Evolutionary conservation across 1,284 basidiomycete species (phyloP), one percentile per base, ranked within the genome.

Genomic region (Microbotryum scabiosae): DNA sequence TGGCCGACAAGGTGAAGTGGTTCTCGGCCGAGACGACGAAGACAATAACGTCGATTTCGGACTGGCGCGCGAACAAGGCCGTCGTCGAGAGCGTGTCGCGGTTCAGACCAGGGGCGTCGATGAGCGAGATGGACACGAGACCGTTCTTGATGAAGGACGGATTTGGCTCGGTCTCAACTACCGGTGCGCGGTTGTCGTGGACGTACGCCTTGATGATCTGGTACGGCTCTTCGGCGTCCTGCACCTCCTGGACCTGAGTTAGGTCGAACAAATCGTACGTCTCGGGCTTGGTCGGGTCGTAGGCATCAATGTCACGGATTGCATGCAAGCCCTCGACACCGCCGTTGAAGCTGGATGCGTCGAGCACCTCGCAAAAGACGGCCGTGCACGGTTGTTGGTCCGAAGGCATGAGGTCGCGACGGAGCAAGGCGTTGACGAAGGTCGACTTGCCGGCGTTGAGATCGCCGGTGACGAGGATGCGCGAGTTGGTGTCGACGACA

Each of bases 341-440:
- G 30, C 79, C 75, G 63, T 77, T 77, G 72, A 90, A 90, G 72
- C 92, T 90, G 44, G 84, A 80, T 0, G 90, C 91, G 72, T 96
- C 92, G 67, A 93, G 88, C 1, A 98, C 92, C 77, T 98, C 93
- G 76, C 92, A 96, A 75, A 98, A 98, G 44, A 93, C 85, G 25
- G 91, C 92, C 0, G 96, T 99, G 76, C 93, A 90, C 4, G 96
- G 96, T 74, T 98, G 96, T 75, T 99, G 92, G 75, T 99, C 96
- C 62, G 92, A 86, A 4, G 96, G 93, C 86, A 98, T 91, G 56
- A 97, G 85, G 74, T 88, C 86, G 50, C 87, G 84, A 58, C 90
- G 81, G 8, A 97, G 82, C 43, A 99, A 79, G 2, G 93, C 89
- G 72, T 99, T 98, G 75, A 98, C 90, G 72, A 98, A 88, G 0